Conservation (phyloP, 495 filamentous ascomycete genomes). For the Penicillium dipodomyicola region DNA sequence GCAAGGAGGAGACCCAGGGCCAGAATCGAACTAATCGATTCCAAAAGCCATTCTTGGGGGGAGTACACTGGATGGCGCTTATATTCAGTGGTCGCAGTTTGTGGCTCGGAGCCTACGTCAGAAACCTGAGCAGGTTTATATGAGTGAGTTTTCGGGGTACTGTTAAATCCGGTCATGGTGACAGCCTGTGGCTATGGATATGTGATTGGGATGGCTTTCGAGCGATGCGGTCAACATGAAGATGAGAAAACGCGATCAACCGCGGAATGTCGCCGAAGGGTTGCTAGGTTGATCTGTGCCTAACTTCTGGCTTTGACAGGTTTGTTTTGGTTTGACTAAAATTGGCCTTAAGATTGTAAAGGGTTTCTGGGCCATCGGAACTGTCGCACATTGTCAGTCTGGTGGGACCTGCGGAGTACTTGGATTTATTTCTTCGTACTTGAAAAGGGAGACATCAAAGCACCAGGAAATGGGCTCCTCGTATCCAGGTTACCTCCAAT, state of each 20-base stretch:
- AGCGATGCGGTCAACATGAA: neutral
- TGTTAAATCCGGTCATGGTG: constrained; percentile 16
- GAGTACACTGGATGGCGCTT: constrained; percentile 23
- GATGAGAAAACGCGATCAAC: neutral
- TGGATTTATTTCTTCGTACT: no score
- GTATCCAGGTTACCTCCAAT: no score
- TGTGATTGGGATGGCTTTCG: neutral
- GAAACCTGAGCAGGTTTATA: constrained; percentile 12
- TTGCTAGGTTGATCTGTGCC: neutral
- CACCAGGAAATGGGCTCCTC: no score
- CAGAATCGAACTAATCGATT: constrained; percentile 17
- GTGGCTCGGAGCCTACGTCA: constrained; percentile 12
- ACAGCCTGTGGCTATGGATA: neutral
- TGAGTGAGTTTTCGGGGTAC: constrained; percentile 6
- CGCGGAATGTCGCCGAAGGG: neutral
- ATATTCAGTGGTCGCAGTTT: constrained; percentile 12
- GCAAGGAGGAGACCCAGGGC: constrained; percentile 14
- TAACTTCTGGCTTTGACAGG: neutral
- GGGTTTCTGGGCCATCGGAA: neutral
- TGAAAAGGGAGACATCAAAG: no score
- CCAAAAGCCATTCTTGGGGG: constrained; percentile 20
- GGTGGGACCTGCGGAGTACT: no score
- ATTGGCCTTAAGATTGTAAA: neutral
- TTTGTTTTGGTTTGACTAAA: neutral
- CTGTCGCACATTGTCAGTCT: no score